These are phyloP conservation scores for Blastobotrys capitulatus DNA, from an alignment of 1,139 yeast species.

Conservation along the genomic window DNA sequence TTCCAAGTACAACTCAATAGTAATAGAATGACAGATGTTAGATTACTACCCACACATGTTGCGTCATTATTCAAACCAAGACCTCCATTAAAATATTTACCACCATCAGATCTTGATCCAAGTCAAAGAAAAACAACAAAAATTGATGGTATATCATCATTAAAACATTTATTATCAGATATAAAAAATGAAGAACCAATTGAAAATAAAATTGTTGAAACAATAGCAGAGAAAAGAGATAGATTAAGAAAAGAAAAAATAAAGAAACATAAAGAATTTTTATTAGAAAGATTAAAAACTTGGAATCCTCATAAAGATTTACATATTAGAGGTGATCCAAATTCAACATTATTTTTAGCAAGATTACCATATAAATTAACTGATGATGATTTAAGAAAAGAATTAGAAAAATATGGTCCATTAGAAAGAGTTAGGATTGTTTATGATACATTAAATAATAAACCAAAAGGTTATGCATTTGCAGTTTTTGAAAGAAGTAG, in stretches of 20 bases:
- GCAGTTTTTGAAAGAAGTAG: slow-evolving; percentile 58
- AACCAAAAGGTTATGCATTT: slow-evolving; percentile 81
- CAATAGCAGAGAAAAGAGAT: slow-evolving; percentile 35
- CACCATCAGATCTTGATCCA: slow-evolving; percentile 52
- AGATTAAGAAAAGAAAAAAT: slow-evolving; percentile 32
- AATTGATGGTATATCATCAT: slow-evolving; percentile 49
- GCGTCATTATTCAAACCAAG: slow-evolving; percentile 63
- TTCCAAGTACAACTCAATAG: too few relatives aligned
- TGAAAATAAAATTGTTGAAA: slow-evolving; percentile 35
- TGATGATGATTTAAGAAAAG: slow-evolving; percentile 63
- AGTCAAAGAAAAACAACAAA: slow-evolving; percentile 45
- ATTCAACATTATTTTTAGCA: slow-evolving; percentile 69
- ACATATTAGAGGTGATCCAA: slow-evolving; percentile 68
- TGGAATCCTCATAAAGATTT: slow-evolving; percentile 54
- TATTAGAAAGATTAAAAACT: slow-evolving; percentile 34
- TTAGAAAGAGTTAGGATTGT: slow-evolving; percentile 66
- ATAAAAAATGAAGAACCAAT: slow-evolving; percentile 36
- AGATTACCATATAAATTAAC: slow-evolving; percentile 61
- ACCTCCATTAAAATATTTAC: slow-evolving; percentile 55
- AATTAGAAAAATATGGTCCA: slow-evolving; percentile 61
- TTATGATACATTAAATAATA: slow-evolving; percentile 45
- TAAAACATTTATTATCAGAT: slow-evolving; percentile 14
- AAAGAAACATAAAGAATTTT: slow-evolving; percentile 28
- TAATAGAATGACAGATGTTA: slow-evolving; percentile 39
- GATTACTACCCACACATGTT: slow-evolving; percentile 59